Evolutionary conservation across 805 yeast species (phyloP), one percentile per base, ranked within the genome.

Genomic region (Candida takata): DNA sequence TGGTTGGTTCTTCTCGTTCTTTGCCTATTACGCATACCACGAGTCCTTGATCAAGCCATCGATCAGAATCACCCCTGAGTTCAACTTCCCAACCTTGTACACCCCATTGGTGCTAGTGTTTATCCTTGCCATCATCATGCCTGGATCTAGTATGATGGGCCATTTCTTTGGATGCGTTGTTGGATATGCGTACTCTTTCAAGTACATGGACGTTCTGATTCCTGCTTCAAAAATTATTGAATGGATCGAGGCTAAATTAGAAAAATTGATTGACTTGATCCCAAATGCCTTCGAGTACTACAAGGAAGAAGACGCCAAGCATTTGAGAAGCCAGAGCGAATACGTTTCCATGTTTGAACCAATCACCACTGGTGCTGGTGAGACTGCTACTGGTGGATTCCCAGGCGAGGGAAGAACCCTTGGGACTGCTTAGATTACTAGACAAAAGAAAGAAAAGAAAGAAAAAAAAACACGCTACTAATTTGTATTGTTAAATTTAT

Each of bases 101-200:
- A 44, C 71, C 3, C 95, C 95, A 12, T 62, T 80, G 27, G 46
- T 71, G 17, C 45, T 71, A 15, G 61, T 84, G 44, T 43, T 77
- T 2, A 14, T 74, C 8, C 57, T 72, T 30, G 65, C 74, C 2
- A 37, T 82, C 6, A 29, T 81, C 19, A 54, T 79, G 28, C 88
- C 94, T 1, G 69, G 73, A 8, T 71, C 85, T 4, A 77, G 86
- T 38, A 76, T 84, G 45, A 62, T 80, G 46, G 92, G 94, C 23
- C 95, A 85, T 55, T 61, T 75, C 37, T 69, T 81, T 27, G 90
- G 84, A 5, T 60, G 83, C 28, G 41, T 69, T 4, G 66, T 79
- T 10, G 96, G 96, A 8, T 81, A 70, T 54, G 67, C 73, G 6
- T 64, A 80, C 49, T 78, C 70, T 4, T 58, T 60, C 43, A 85